Conservation (phyloP, 495 filamentous ascomycete species). For the Podospora fimiseda region DNA sequence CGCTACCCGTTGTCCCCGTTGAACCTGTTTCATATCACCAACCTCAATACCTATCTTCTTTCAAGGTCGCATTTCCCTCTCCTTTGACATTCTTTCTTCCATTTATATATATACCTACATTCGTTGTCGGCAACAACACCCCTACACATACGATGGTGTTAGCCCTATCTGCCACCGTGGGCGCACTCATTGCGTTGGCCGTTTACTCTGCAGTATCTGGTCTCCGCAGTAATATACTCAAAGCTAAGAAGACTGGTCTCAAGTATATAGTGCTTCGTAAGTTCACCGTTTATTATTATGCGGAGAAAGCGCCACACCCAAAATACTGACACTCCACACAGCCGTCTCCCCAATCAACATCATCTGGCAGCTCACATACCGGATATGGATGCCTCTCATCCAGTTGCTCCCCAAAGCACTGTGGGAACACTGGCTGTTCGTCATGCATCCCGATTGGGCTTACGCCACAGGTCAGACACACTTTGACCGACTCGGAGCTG, state of each 20-base stretch:
- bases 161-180: no score
- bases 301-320: neutral
- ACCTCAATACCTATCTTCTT: no score
- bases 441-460: slow-evolving; percentile 33
- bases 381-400: slow-evolving; percentile 45
- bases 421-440: slow-evolving; percentile 40
- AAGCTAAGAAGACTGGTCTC: slow-evolving; percentile 39
- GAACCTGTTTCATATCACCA: no score
- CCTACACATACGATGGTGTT: no score
- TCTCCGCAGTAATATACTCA: slow-evolving; percentile 34
- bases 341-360: slow-evolving; percentile 37
- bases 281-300: slow-evolving; percentile 14
- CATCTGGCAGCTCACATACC: slow-evolving; percentile 44
- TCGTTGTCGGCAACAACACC: no score
- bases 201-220: slow-evolving; percentile 23
- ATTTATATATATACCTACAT: no score
- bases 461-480: slow-evolving; percentile 28
- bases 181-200: slow-evolving; percentile 1
- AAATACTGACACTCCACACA: slow-evolving; percentile 16
- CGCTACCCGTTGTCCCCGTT: no score
- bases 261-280: slow-evolving; percentile 42
- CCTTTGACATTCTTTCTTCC: no score
- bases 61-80: no score
- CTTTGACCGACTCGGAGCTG: slow-evolving; percentile 30
- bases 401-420: slow-evolving; percentile 39